Evolutionary conservation across 768 basidiomycete species (phyloP).

Genomic region (Boletus subparvulus): DNA sequence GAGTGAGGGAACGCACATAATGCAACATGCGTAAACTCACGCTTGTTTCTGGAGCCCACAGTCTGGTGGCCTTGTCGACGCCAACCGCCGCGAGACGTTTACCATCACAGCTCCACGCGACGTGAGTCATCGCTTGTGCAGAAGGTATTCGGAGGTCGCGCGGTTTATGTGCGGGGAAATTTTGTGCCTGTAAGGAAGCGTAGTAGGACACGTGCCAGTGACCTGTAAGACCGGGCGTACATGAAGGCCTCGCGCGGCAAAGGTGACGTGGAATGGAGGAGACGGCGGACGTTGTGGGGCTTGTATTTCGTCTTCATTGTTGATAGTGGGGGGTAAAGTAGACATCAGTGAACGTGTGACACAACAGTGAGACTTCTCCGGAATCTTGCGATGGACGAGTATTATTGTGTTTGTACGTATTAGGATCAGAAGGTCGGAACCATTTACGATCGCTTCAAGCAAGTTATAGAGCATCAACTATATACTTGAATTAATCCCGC

Average conservation of each 20-base stretch:
- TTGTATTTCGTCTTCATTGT: slow-evolving; percentile 57
- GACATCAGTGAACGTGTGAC: slow-evolving; percentile 22
- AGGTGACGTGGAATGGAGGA: slow-evolving; percentile 71
- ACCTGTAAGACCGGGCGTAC: slow-evolving; percentile 40
- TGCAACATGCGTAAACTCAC: slow-evolving; percentile 42
- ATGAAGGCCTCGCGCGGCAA: slow-evolving; percentile 68
- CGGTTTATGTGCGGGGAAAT: slow-evolving; percentile 77
- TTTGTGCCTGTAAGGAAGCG: slow-evolving; percentile 55
- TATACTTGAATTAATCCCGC: too few species aligned
- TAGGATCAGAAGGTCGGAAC: slow-evolving; percentile 15
- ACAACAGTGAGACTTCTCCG: not conserved
- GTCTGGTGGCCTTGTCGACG: slow-evolving; percentile 70
- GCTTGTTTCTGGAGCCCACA: slow-evolving; percentile 80
- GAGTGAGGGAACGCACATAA: not conserved
- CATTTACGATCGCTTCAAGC: too few species aligned
- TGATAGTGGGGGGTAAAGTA: slow-evolving; percentile 16
- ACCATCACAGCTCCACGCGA: slow-evolving; percentile 85
- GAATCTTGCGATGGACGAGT: not conserved
- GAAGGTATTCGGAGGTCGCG: slow-evolving; percentile 69
- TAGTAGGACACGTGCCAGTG: slow-evolving; percentile 14
- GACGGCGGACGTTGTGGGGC: slow-evolving; percentile 63
- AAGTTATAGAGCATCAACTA: too few species aligned
- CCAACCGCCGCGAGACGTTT: slow-evolving; percentile 80
- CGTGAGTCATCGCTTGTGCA: slow-evolving; percentile 65
- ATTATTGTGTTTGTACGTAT: slow-evolving; percentile 23